Evolutionary conservation across 1,284 basidiomycete genomes (phyloP), one percentile per base, ranked within the genome.

Genomic region (Ceratobasidium sp.): DNA sequence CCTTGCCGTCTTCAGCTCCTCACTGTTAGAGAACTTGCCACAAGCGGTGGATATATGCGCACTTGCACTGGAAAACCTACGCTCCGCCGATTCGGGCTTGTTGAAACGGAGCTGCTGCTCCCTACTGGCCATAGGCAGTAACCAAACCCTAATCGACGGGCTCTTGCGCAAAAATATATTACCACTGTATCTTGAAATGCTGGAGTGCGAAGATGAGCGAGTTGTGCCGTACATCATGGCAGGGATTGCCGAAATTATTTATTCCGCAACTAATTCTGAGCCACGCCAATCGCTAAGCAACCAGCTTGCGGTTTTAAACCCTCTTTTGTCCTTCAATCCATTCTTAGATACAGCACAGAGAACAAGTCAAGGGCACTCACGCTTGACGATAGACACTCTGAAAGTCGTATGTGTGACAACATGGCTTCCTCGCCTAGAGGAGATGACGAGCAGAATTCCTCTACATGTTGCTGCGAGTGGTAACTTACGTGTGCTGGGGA

Each of bases 361-460:
- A n/a, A n/a, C 15, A 3, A 28, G 40, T 18, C 33, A 2, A 20
- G 6, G 6, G 3, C 60, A 10, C 33, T n/a, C 18, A 6, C 18
- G 10, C 51, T 53, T 61, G 28, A 28, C 60, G 7, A 18, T 33
- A 39, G 26, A 18, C 20, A 61, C 60, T 13, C 28, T 20, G 33
- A 18, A 42, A 9, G 15, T 13, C 33, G 60, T 15, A 12, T 61
- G 33, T 40, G 18, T 42, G 2, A 39, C 39, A 20, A 39, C 60
- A 33, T 61, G 60, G 60, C 33, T 61, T 9, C 60, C 60, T 61
- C 60, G 39, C 60, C n/a, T 61, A 39, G 60, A 61, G 33, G 60
- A 61, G 10, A 61, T 61, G 33, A 6, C 13, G 33, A 33, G 40
- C 20, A 2, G 39, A 28, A 61, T 61, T 13, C 60, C 60, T 7